A percentile compares a stretch with the other conserved stretches of the same genome.
phyloP scores from a whole-genome alignment of 2,329 filamentous ascomycete genomes.

The Fusarium domesticum region DNA sequence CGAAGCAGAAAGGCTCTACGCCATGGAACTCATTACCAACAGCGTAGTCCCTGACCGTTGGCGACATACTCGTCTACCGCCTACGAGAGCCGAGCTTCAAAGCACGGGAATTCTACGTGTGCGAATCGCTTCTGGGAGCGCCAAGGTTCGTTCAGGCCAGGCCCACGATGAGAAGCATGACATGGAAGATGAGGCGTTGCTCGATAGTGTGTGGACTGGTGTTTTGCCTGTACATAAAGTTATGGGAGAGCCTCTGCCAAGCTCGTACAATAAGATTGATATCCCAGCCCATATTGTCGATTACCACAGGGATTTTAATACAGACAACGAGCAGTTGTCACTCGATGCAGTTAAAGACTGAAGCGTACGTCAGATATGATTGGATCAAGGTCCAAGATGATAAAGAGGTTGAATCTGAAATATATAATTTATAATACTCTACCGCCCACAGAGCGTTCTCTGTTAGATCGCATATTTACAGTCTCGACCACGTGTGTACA shows the following conservation, averaged over 20 bases:
- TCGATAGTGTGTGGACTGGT: slow-evolving; percentile 52
- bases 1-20: slow-evolving; percentile 68
- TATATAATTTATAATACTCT: too few relatives aligned
- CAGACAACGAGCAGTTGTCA: slow-evolving; percentile 30
- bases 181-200: slow-evolving; percentile 41
- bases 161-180: slow-evolving; percentile 56
- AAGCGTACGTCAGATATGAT: background rate
- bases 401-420: too few relatives aligned
- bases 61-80: slow-evolving; percentile 65
- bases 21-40: slow-evolving; percentile 76
- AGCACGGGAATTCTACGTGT: slow-evolving; percentile 72
- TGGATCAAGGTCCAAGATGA: too few relatives aligned
- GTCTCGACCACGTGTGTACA: background rate
- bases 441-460: too few relatives aligned
- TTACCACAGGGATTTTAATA: slow-evolving; percentile 41
- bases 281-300: slow-evolving; percentile 60
- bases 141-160: slow-evolving; percentile 67
- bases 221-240: slow-evolving; percentile 61
- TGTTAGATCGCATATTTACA: background rate
- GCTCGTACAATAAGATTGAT: slow-evolving; percentile 56
- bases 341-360: slow-evolving; percentile 26
- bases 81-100: slow-evolving; percentile 69
- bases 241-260: slow-evolving; percentile 61
- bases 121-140: slow-evolving; percentile 66
- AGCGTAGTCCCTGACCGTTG: slow-evolving; percentile 67